Percentiles rank a stretch among this genome's conserved stretches.
Evolutionary conservation across 202 grass and related monocot species (phyloP).

Genomic region (Elaeis oleifera): DNA sequence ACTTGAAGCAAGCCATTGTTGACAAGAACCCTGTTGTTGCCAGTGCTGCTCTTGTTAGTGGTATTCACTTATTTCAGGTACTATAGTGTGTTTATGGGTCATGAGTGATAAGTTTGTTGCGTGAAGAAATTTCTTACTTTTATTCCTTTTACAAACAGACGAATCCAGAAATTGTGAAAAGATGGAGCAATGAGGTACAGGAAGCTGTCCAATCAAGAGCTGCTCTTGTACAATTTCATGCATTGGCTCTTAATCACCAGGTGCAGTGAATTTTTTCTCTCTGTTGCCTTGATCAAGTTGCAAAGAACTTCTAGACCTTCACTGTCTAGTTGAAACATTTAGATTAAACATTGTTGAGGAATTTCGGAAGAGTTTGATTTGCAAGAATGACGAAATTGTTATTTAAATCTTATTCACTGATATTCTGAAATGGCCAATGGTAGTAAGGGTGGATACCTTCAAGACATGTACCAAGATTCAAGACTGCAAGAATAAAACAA

Average conservation of each 20-base stretch:
- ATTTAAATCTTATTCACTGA: too few species aligned
- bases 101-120: not conserved
- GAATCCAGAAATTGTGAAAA: constrained; percentile 91
- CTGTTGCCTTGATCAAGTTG: too few species aligned
- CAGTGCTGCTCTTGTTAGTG: constrained; percentile 95
- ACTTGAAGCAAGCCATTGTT: constrained; percentile 96
- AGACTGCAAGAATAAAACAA: too few species aligned
- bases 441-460: too few species aligned
- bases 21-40: constrained; percentile 97
- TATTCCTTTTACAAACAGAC: constrained; percentile 37
- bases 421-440: too few species aligned
- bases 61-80: constrained; percentile 94
- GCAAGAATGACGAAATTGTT: too few species aligned
- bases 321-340: too few species aligned
- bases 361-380: too few species aligned
- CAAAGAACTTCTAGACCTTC: too few species aligned
- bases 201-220: constrained; percentile 92
- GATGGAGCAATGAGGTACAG: constrained; percentile 99
- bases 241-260: constrained; percentile 90
- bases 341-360: too few species aligned
- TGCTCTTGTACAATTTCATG: constrained; percentile 94
- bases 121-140: too few species aligned
- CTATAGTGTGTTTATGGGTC: not conserved
- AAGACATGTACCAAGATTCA: too few species aligned
- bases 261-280: constrained; percentile 18